Evolutionary conservation across 2,329 filamentous ascomycete species (phyloP).

Genomic region (Penicillium concentricum): DNA sequence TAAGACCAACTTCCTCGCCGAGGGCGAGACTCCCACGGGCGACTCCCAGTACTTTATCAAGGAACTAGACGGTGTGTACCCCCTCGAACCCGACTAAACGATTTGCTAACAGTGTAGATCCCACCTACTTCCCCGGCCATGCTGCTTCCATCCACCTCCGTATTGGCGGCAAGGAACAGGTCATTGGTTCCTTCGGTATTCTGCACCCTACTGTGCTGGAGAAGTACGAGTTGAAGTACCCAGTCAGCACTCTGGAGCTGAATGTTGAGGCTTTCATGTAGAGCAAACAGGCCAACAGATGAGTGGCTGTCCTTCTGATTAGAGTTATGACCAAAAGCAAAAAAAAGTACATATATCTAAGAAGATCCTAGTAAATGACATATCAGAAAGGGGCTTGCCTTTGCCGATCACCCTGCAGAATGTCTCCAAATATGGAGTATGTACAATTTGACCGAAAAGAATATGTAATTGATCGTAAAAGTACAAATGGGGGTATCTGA

Average conservation of each 20-base stretch:
- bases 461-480: neutral
- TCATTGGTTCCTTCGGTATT: conserved; percentile 89
- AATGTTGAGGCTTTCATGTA: conserved; percentile 91
- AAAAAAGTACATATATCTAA: conserved; percentile 1
- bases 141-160: conserved; percentile 80
- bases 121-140: conserved; percentile 89
- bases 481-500: neutral
- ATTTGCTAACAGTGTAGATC: conserved; percentile 51
- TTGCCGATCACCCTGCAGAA: neutral
- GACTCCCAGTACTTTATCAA: conserved; percentile 87
- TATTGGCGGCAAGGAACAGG: conserved; percentile 67
- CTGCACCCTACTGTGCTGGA: conserved; percentile 90
- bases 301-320: neutral
- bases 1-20: conserved; percentile 73
- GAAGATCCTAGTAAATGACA: neutral
- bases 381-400: neutral
- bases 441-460: neutral
- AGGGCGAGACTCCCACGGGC: conserved; percentile 60
- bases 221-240: conserved; percentile 89
- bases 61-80: conserved; percentile 69
- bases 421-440: neutral
- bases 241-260: conserved; percentile 89
- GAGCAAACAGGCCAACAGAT: conserved; percentile 6
- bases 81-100: neutral
- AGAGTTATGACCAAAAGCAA: neutral